Evolutionary conservation across 2,329 filamentous ascomycete genomes (phyloP), one percentile per base, ranked within the genome.

Genomic region (Epichloe elymi): DNA sequence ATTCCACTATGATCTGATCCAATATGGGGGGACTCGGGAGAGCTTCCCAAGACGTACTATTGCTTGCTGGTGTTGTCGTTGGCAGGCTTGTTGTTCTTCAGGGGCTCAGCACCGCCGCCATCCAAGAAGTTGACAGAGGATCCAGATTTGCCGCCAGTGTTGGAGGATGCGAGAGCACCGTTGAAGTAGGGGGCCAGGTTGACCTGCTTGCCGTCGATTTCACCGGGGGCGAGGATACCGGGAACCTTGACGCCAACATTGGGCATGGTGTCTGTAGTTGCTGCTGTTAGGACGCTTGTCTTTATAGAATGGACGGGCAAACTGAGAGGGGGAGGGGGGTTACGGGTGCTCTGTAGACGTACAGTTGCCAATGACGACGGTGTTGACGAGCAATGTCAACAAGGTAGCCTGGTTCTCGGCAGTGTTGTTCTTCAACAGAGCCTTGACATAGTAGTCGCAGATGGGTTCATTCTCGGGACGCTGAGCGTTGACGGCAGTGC

Each of bases 401-500:
- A 82, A 67, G 1, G 70, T 74, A 50, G 70, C 65, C 62, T 83
- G 79, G 61, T 80, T 82, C 33, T 67, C 71, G 17, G 75, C 74
- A 38, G 74, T 81, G 67, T 81, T 82, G 39, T 78, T 68, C 62
- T 70, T 75, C 50, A 82, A 68, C 11, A 82, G 62, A n/a, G 74
- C 73, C 3, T 69, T 78, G 36, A 79, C 81, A 65, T 83, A 83
- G 64, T 80, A 80, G 66, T 82, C 79, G 64, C 79, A 83, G 57
- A 83, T 75, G 53, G 75, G 72, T 3, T 61, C 70, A 57, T 75
- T 70, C 12, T 61, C 48, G 3, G 74, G 74, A 43, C 75, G 71
- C 62, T 78, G 72, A 19, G 72, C 71, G 46, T 54, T 59, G 33
- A 52, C 58, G 10, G 54, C 52, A 4, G 51, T 50, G 40, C 51